Base-by-base conservation (phyloP, 2,329 filamentous ascomycete species). In the Sphaerostilbella broomeana region DNA sequence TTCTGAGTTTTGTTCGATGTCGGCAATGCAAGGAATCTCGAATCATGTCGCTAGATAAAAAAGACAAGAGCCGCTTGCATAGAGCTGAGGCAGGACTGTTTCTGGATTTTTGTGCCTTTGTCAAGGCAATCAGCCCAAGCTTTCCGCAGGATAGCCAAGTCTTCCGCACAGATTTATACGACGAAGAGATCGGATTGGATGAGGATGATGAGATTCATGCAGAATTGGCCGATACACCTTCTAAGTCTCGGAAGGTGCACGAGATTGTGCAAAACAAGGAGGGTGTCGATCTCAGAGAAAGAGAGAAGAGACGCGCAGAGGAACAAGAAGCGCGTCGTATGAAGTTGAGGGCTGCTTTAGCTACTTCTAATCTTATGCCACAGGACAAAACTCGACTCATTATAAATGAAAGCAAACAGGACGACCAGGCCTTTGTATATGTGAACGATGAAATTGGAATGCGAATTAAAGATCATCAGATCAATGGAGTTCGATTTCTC, bases 401-500 rank as follows among this genome's bases (percentile, higher is more conserved):
- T 32, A 74, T 88, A 58, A 87, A 87, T 53, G 72, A 78, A 44
- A 70, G 70, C 19, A 84, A 82, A 53, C 62, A 69, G 15, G 73
- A 80, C 3, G 61, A 74, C 11, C 65, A 83, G 47, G 69, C 70
- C 0, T 68, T 79, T 32, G 73, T 87, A 19, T 81, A 77, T 46
- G 62, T 94, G 35, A 71, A 84, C 48, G 59, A 72, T 0, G 59
- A 73, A 6, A 85, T 90, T 39, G 81, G 76, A 1, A 53, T 51
- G 6, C 67, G 65, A 5, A 84, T 94, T 45, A 90, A 92, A 51
- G 69, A 77, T 7, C 86, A 95, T 58, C 89, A 95, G 54, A 69
- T 94, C 32, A 70, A 77, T 1, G 89, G 89, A 2, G 77, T 95
- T 15, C 80, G 81, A 9, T 95, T 95, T 60, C 75, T 95, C 68